A percentile compares a stretch with the other conserved stretches of the same genome.
These are phyloP conservation scores for Farysia itapuensis DNA, from an alignment of 1,284 basidiomycete genomes.

Conservation along the genomic window DNA sequence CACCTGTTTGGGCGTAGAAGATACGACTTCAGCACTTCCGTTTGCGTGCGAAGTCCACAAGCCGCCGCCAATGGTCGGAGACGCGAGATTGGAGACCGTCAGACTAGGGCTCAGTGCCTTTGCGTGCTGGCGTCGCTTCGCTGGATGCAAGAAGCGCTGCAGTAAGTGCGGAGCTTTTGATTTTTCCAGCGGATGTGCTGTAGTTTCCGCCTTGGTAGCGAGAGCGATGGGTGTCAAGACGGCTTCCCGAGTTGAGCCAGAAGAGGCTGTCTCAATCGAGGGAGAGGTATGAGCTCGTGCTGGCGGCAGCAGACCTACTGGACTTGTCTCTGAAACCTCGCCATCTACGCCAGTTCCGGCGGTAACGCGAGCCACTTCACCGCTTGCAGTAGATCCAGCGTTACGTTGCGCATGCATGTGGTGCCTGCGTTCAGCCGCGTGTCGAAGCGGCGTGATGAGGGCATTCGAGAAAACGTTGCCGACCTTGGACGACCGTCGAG, in stretches of 20 bases:
- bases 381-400: conserved; percentile 8
- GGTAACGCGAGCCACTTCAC: conserved; percentile 13
- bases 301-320: conserved; percentile 3
- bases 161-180: conserved; percentile 22
- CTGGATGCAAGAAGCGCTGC: conserved; percentile 24
- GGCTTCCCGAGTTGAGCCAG: not conserved
- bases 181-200: too few species aligned
- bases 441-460: conserved; percentile 16
- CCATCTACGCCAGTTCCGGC: conserved; percentile 17
- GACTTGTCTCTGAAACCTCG: conserved; percentile 4
- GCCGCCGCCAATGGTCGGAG: not conserved
- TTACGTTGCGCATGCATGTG: conserved; percentile 11
- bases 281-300: not conserved
- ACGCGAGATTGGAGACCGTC: conserved; percentile 12
- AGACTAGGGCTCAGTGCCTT: conserved; percentile 25
- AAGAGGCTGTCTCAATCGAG: not conserved
- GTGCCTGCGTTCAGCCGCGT: conserved; percentile 30
- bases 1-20: conserved; percentile 1
- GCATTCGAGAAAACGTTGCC: conserved; percentile 29
- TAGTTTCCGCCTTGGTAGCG: conserved; percentile 2
- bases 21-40: conserved; percentile 7
- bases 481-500: conserved; percentile 14
- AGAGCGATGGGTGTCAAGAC: not conserved
- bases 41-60: conserved; percentile 5
- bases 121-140: conserved; percentile 5